Evolutionary conservation across 192 early-diverging fungal genomes (phyloP), one percentile per base, ranked within the genome.

Genomic region (Backusella sp.): DNA sequence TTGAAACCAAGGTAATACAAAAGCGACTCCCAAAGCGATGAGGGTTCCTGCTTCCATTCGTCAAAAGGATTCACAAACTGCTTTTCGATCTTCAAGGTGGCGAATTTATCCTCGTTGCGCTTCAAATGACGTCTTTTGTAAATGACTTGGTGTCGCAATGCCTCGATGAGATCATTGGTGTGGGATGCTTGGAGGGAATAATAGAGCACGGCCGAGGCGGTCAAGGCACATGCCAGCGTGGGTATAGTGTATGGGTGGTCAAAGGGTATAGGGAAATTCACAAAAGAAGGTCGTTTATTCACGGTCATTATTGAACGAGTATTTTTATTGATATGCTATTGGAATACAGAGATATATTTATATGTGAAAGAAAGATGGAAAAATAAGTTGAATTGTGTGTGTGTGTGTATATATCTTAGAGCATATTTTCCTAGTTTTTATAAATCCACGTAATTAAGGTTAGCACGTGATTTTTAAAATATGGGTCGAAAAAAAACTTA

Each of bases 61-160:
- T 82, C 62, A 77, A 88, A 90, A n/a, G 89, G 89, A 73, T 90
- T 90, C 1, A 87, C 87, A 85, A 85, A 90, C 12, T 84, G 77
- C 5, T 86, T 83, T 28, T 79, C 73, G 21, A 77, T 39, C 52
- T 79, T 83, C 14, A 83, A 44, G 34, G 75, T 79, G 2, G 82
- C 73, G 70, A 42, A 79, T 37, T 66, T 76, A 26, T 79, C 82
- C 67, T 83, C 78, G 19, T 67, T 75, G 15, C 78, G 70, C 30
- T 76, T 72, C 9, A 76, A 52, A 17, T 30, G 26, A 4, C 74
- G 59, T 39, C 78, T 59, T 44, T 73, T 79, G 0, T 70, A 46
- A 37, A 79, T 37, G 30, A 77, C 72, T 21, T 37, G 62, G 8
- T 71, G 30, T 41, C 78, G 35, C 6, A 76, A 56, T 32, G 82